These are phyloP conservation scores for Colletotrichum neosansevieriae DNA, from an alignment of 2,329 filamentous ascomycete species.

Conservation along the genomic window DNA sequence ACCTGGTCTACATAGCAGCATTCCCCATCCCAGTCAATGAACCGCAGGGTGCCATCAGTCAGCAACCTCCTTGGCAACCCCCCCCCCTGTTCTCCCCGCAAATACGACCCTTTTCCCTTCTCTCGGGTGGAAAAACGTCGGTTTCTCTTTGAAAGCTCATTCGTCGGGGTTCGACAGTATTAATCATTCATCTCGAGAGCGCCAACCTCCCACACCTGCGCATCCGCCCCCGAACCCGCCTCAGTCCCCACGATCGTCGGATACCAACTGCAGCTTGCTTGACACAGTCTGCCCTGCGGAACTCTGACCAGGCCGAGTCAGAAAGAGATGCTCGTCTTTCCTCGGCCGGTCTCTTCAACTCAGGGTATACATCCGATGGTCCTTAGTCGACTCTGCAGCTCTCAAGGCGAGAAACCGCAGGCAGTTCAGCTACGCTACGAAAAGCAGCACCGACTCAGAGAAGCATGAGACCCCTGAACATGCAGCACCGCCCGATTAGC, in stretches of 20 bases:
- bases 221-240: background rate
- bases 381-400: slow-evolving; percentile 8
- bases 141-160: background rate
- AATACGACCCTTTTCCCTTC: background rate
- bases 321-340: background rate
- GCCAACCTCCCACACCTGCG: background rate
- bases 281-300: background rate
- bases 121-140: background rate
- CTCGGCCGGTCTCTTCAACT: background rate
- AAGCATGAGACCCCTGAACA: background rate
- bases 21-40: background rate
- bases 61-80: slow-evolving; percentile 25
- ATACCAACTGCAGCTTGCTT: background rate
- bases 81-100: slow-evolving; percentile 17
- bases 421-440: background rate
- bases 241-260: slow-evolving; percentile 13
- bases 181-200: background rate
- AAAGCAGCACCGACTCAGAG: background rate
- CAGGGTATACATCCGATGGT: background rate
- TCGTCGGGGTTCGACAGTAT: background rate
- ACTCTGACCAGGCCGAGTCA: slow-evolving; percentile 3
- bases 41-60: slow-evolving; percentile 1
- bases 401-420: background rate
- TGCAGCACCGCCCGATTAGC: background rate
- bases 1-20: too few species aligned